phyloP scores from a whole-genome alignment of 225 moss, liverwort and hornwort species.

The Pleurozium schreberi region DNA sequence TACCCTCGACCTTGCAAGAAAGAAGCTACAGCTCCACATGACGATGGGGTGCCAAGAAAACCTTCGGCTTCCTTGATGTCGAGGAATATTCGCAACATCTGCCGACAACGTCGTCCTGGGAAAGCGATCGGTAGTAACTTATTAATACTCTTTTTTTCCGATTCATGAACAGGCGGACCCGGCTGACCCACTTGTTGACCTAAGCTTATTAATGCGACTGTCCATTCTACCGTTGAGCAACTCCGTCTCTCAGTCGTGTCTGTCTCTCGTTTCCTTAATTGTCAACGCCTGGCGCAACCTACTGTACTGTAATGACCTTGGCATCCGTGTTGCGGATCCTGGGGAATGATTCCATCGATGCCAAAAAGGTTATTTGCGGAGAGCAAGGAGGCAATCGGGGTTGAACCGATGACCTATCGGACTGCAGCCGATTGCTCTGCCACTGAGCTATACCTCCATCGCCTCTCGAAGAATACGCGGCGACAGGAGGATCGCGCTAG shows the following conservation, averaged over 20 bases:
- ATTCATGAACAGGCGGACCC: no score
- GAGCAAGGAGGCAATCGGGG: background rate
- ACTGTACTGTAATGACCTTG: no score
- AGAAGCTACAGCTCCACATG: background rate
- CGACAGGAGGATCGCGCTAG: background rate
- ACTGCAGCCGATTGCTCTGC: background rate
- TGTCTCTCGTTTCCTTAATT: no score
- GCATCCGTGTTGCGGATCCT: background rate
- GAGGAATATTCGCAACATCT: background rate
- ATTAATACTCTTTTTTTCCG: no score
- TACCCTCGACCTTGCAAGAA: background rate
- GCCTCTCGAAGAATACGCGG: background rate
- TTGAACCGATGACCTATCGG: background rate
- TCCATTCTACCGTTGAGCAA: no score
- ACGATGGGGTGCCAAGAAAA: background rate
- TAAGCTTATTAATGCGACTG: no score
- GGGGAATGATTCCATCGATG: background rate
- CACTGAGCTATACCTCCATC: background rate
- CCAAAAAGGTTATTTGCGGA: background rate
- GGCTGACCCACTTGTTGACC: no score
- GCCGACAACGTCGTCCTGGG: background rate
- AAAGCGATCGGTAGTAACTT: no score
- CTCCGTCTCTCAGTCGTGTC: no score
- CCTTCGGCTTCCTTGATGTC: background rate
- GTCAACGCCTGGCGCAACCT: no score